Base-by-base conservation (phyloP, 2,329 filamentous ascomycete species). In the Penicillium sp. region DNA sequence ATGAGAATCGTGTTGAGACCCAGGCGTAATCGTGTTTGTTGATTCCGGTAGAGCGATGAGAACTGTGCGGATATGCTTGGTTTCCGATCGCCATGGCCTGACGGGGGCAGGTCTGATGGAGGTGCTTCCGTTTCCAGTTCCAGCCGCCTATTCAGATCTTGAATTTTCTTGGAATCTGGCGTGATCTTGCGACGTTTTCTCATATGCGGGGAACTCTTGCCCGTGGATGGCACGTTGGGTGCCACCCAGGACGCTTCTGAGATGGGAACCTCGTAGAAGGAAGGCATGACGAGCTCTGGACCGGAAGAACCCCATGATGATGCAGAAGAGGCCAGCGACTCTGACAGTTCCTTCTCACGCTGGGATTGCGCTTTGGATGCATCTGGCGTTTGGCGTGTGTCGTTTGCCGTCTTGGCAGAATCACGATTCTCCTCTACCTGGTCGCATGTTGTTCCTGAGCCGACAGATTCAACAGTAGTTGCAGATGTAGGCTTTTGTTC, bases 251-350 rank as follows among this genome's bases (percentile, higher is more conserved):
- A 68, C 25, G 49, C 60, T 42, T 68, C 64, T 24, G 60, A 54
- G 35, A 64, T 58, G 5, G 64, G 59, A 3, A 59, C 57, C 42
- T 69, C 66, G 51, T 62, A 64, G 39, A 70, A 68, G 4, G 67
- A 69, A 4, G 67, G 67, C 67, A 70, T 70, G 24, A 70, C 66
- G 5, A 70, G 61, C 46, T 70, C 66, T 1, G 67, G 67, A 4
- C 67, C 67, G 9, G 65, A 60, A 39, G 61, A 50, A 5, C 50
- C 51, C 52, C 49, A 58, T 39, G 61, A 64, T 9, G 64, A 66
- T 33, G 43, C 29, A 28, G 43, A 45, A 5, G 57, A 54, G 8
- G 51, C 45, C 28, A 58, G 55, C 8, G 66, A 65, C 27, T 60
- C 56, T 11, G 55, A 50, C 27, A 48, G 48, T 42, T 58, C 52